Conservation (phyloP, 2,329 filamentous ascomycete genomes). For the Fragosphaeria purpurea region DNA sequence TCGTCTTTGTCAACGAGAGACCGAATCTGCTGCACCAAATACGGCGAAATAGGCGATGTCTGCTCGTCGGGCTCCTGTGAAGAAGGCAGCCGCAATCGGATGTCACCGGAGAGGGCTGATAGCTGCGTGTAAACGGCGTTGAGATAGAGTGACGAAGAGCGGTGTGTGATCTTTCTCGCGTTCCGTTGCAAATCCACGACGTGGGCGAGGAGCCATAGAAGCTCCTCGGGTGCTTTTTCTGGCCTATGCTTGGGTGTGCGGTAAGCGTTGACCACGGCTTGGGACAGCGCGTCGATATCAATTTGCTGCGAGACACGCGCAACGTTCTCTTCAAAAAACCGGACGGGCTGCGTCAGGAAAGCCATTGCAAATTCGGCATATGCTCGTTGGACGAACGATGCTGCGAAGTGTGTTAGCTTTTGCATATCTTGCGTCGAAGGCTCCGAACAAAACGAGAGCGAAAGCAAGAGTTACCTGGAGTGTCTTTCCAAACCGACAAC, state of each 20-base stretch:
- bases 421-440: not conserved
- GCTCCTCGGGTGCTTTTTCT: conserved; percentile 26
- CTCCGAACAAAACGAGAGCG: too few species aligned
- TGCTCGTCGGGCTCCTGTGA: conserved; percentile 15
- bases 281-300: conserved; percentile 30
- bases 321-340: conserved; percentile 31
- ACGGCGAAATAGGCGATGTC: conserved; percentile 30
- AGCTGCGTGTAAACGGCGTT: conserved; percentile 45
- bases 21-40: conserved; percentile 55
- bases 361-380: conserved; percentile 28
- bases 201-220: conserved; percentile 57
- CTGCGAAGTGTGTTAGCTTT: not conserved
- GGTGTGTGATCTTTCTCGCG: conserved; percentile 20
- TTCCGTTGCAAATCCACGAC: conserved; percentile 48
- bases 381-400: conserved; percentile 9
- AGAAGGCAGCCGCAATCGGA: conserved; percentile 34
- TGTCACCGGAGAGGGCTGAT: conserved; percentile 39
- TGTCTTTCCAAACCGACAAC: not conserved
- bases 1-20: conserved; percentile 67
- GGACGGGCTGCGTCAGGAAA: conserved; percentile 28
- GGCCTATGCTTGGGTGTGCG: conserved; percentile 15
- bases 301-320: conserved; percentile 26
- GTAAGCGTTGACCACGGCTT: conserved; percentile 29
- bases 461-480: not conserved
- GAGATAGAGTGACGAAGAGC: conserved; percentile 31